Percentiles rank a stretch among this genome's conserved stretches.
These are phyloP conservation scores for Tuber brumale DNA, from an alignment of 495 filamentous ascomycete genomes.

Conservation along the genomic window DNA sequence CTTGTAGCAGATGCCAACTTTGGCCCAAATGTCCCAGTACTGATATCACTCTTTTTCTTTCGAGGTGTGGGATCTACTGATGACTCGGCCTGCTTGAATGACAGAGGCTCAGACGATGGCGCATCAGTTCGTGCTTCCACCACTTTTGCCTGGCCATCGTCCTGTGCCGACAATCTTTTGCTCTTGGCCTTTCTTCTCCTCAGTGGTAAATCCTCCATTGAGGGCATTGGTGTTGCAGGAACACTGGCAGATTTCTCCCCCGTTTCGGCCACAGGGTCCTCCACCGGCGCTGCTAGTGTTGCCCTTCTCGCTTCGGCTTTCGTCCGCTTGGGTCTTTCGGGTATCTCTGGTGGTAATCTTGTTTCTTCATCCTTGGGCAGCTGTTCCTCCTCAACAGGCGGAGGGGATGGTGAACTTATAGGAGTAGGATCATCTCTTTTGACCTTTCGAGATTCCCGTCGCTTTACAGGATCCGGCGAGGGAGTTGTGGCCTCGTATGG, in stretches of 20 bases:
- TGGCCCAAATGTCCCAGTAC: conserved; percentile 20
- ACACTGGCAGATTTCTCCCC: conserved; percentile 9
- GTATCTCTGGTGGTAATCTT: conserved; percentile 14
- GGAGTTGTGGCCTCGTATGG: conserved; percentile 24
- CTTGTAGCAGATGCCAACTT: conserved; percentile 32
- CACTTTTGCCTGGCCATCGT: neutral
- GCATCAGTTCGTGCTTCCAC: neutral
- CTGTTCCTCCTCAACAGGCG: conserved; percentile 15
- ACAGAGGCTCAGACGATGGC: neutral
- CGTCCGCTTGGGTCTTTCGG: conserved; percentile 22
- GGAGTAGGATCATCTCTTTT: conserved; percentile 25
- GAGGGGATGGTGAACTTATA: conserved; percentile 19
- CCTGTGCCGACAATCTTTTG: conserved; percentile 19
- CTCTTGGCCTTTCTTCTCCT: conserved; percentile 16
- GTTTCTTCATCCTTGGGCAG: conserved; percentile 13
- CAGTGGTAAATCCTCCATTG: conserved; percentile 20
- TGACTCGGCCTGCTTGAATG: neutral
- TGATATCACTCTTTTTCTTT: conserved; percentile 27
- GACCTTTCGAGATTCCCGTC: conserved; percentile 24
- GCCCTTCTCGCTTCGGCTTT: conserved; percentile 24
- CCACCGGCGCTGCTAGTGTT: conserved; percentile 1
- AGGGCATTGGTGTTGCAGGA: conserved; percentile 13
- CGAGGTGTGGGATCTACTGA: conserved; percentile 28
- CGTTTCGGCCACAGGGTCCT: conserved; percentile 6
- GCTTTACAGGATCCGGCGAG: conserved; percentile 24